Conservation (phyloP, 257 asterid species). For the Ilex aquifolium region DNA sequence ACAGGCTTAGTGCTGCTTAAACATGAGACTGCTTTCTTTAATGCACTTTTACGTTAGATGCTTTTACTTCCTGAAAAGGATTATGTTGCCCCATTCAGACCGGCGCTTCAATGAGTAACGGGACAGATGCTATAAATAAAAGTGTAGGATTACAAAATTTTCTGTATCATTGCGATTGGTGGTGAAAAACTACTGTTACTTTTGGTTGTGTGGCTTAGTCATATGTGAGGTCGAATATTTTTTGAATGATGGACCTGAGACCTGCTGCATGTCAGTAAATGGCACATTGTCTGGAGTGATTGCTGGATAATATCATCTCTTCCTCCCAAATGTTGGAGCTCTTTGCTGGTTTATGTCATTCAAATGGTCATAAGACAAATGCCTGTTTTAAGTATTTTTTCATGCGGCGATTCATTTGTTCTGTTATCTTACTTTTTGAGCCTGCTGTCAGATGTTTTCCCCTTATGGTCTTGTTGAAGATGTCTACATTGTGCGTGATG, state of each 20-base stretch:
- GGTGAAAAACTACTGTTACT: too few relatives aligned
- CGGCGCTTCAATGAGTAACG: too few relatives aligned
- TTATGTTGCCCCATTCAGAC: too few relatives aligned
- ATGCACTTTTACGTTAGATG: not conserved
- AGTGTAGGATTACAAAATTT: too few relatives aligned
- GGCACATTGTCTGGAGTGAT: not conserved
- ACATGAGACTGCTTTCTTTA: not conserved
- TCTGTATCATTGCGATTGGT: too few relatives aligned
- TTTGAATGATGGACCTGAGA: not conserved
- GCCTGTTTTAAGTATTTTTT: not conserved
- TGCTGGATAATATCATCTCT: not conserved
- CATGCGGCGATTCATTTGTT: too few relatives aligned
- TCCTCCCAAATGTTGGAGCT: not conserved
- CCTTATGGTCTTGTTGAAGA: conserved; percentile 78
- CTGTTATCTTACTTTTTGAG: conserved; percentile 4
- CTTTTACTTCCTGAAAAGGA: too few relatives aligned
- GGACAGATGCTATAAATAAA: too few relatives aligned
- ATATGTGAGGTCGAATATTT: too few relatives aligned
- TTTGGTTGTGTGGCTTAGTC: too few relatives aligned
- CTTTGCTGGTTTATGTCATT: not conserved
- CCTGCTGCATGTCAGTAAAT: not conserved
- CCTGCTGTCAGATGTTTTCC: conserved; percentile 59
- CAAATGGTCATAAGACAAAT: not conserved
- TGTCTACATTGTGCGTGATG: conserved; percentile 60
- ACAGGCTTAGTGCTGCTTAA: not conserved